Evolutionary conservation across 768 basidiomycete genomes (phyloP).

Genomic region (Leccinum variicolor): DNA sequence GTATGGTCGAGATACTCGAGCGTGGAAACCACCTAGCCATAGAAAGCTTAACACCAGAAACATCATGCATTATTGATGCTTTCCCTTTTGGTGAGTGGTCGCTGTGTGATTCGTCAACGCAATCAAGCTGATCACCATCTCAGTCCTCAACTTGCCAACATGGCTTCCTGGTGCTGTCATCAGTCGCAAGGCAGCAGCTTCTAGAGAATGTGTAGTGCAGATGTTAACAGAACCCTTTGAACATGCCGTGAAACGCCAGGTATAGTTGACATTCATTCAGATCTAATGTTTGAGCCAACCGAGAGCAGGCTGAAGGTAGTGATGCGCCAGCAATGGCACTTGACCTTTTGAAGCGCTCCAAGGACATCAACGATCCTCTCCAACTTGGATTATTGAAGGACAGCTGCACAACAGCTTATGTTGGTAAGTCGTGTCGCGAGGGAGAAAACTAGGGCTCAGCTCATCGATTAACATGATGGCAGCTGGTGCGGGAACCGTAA

Average conservation of each 20-base stretch:
- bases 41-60: conserved; percentile 14
- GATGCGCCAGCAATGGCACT: conserved; percentile 11
- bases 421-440: conserved; percentile 11
- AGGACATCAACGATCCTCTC: conserved; percentile 3
- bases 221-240: conserved; percentile 21
- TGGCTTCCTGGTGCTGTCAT: conserved; percentile 28
- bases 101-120: too few species aligned
- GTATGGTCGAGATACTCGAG: conserved; percentile 37
- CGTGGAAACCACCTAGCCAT: conserved; percentile 23
- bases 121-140: not conserved
- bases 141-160: conserved; percentile 22
- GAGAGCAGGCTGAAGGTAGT: conserved; percentile 10
- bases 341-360: conserved; percentile 2
- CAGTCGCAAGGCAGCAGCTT: conserved; percentile 19
- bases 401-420: conserved; percentile 11
- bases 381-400: conserved; percentile 12
- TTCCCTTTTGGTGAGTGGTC: conserved; percentile 23
- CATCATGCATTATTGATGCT: conserved; percentile 11
- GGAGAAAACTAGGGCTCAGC: not conserved
- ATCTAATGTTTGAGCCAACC: not conserved
- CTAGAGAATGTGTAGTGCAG: conserved; percentile 1
- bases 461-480: not conserved
- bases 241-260: conserved; percentile 14
- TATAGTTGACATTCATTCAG: not conserved
- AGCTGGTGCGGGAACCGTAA: not conserved